Conservation (phyloP, 768 basidiomycete species). For the Candolleomyces efflorescens region DNA sequence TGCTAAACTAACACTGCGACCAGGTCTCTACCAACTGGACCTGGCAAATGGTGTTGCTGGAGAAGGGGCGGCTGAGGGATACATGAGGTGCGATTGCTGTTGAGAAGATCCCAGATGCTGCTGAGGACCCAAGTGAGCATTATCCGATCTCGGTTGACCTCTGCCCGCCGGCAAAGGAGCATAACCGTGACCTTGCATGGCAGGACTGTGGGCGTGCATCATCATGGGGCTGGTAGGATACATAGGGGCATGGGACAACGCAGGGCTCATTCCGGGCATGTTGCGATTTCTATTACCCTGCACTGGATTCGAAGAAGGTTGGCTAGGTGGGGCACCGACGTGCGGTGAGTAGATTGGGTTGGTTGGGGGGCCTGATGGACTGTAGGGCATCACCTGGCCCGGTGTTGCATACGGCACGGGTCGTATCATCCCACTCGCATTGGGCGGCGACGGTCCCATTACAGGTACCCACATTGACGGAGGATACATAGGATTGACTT, state of each 20-base stretch:
- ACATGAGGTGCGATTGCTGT: slow-evolving; percentile 35
- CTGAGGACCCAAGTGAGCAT: slow-evolving; percentile 41
- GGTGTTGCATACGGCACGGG: slow-evolving; percentile 58
- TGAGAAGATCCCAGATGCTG: slow-evolving; percentile 27
- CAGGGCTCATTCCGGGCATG: slow-evolving; percentile 68
- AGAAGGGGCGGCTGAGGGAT: slow-evolving; percentile 27
- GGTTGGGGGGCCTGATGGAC: slow-evolving; percentile 38
- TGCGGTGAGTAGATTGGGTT: slow-evolving; percentile 21
- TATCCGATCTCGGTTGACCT: slow-evolving; percentile 45
- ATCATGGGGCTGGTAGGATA: slow-evolving; percentile 67
- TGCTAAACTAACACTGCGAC: slow-evolving; percentile 12
- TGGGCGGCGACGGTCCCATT: slow-evolving; percentile 37
- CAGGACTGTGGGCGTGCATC: slow-evolving; percentile 46
- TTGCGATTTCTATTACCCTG: slow-evolving; percentile 43
- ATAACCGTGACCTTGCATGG: slow-evolving; percentile 41
- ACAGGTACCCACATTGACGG: slow-evolving; percentile 63
- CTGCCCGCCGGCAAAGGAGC: slow-evolving; percentile 45
- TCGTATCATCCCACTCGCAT: slow-evolving; percentile 49
- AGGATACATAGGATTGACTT: slow-evolving; percentile 52
- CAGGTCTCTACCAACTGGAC: slow-evolving; percentile 45
- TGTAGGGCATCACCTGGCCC: slow-evolving; percentile 56
- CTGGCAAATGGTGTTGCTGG: slow-evolving; percentile 35
- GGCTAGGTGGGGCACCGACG: slow-evolving; percentile 39
- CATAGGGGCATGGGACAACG: slow-evolving; percentile 59
- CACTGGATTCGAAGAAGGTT: slow-evolving; percentile 34